Evolutionary conservation across 2,329 filamentous ascomycete species (phyloP), one percentile per base, ranked within the genome.

Genomic region (Clarireedia homoeocarpa): DNA sequence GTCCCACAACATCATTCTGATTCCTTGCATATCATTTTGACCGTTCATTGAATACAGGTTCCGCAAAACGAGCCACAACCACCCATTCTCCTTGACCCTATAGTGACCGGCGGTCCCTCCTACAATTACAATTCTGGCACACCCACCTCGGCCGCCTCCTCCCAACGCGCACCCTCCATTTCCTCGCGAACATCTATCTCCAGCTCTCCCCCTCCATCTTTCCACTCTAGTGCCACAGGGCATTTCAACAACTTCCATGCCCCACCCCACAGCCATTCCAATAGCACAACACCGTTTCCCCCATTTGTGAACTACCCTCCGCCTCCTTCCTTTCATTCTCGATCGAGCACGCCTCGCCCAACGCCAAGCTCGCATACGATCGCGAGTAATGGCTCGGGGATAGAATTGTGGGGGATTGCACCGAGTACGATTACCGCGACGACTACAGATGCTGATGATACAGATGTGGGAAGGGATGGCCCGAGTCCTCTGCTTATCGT

Each of bases 341-440:
- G 48, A 20, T 52, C 49, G 23, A 39, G 40, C 59, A 27, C 54
- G 1, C 54, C 54, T 1, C 48, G 54, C 14, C 54, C 54, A 24
- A 61, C 59, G 4, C 63, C 61, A 6, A 59, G 57, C 30, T 62
- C 61, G 10, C 15, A 56, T 27, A 56, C 58, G 2, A 50, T 53
- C 10, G 49, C 40, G 6, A 61, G 49, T 51, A 48, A 44, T n/a
- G 44, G 48, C 39, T 50, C 53, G 34, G 51, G 51, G 1, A 54
- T 58, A 2, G 65, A 65, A 4, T 54, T 67, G 15, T 67, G 64
- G 64, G 65, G 65, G 5, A 61, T 67, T 6, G 65, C 65, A 6
- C 51, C 58, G 10, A 60, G 56, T n/a, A 66, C 63, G 2, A 55
- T 58, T 15, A 56, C 51, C 12, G 58, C 53, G n/a, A 53, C 45